Evolutionary conservation across 2,329 filamentous ascomycete genomes (phyloP), one percentile per base, ranked within the genome.

Genomic region (Didymella pomorum): DNA sequence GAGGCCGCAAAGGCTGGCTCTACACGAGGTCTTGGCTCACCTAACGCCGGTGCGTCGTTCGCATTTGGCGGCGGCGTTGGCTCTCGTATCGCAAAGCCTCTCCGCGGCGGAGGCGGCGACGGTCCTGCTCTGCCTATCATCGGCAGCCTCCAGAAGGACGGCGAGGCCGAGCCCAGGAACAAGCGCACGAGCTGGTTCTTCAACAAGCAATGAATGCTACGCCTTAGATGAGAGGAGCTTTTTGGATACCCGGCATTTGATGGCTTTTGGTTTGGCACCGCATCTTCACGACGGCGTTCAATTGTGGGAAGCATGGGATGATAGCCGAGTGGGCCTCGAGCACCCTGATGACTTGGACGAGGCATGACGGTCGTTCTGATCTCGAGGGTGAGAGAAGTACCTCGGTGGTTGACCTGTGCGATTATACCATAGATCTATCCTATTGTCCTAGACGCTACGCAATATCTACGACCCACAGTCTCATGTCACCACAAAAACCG

Each of bases 1-100:
- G 95, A 99, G 80, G 91, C 92, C 51, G 95, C 93, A 76, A 99
- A 98, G 80, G 87, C 89, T 47, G 92, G 93, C 71, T 95, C 91
- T 65, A 97, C 93, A 11, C 89, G 93, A 65, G 93, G 92, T 52
- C 86, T 97, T 54, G 74, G 74, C n/a, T 86, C 87, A 66, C 86
- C 87, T 46, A 83, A 86, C 8, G 78, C 83, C 61, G 75, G 73
- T 48, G 79, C 79, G 31, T 86, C 84, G 48, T 87, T 87, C 71
- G 94, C 96, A 77, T 96, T 87, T 65, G 83, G 71, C 41, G 73
- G 83, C 53, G 82, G 81, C 50, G 79, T 75, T 23, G 80, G 80
- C 10, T 79, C 84, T 11, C 77, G 87, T 60, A 89, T 89, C 68
- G 87, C 87, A 42, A 89, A 89, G 74, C 87, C 87, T 18, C 80